Evolutionary conservation across 2,329 filamentous ascomycete species (phyloP), one percentile per base, ranked within the genome.

Genomic region (Orbilia javanica): DNA sequence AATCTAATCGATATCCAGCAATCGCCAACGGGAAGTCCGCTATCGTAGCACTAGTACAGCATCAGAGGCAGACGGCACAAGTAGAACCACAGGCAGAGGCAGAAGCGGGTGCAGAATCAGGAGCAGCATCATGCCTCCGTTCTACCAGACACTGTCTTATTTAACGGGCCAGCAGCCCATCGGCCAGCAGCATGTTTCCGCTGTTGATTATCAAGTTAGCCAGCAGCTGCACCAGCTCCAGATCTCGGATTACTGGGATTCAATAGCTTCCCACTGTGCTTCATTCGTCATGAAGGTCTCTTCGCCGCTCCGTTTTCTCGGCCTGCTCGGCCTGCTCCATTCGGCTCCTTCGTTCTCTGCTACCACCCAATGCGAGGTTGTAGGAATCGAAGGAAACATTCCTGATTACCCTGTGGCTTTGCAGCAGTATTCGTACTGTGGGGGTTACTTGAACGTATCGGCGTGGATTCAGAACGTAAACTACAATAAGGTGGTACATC

Each of bases 401-500:
- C 73, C 73, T n/a, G 20, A 29, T 53, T 77, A 77, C 39, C 73
- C 73, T n/a, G 60, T 77, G n/a, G 73, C 73, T 42, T 29, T 77
- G 57, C 66, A 77, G 34, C 48, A 77, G 25, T 77, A 77, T 50
- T 77, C 73, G 10, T 77, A 77, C 52, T 77, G 73, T 52, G 66
- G 66, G 15, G 73, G 73, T 7, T 77, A 77, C 29, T 50, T 77
- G 44, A 77, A 77, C n/a, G 66, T 77, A 3, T 71, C 73, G 11
- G 73, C 48, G 0, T 77, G 73, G 73, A 36, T 77, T 27, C 73
- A 77, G 62, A 77, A 77, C 46, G 50, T 77, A 2, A 71, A 77
- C 25, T 77, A 77, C 39, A 71, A 77, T 57, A 77, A 77, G 34
- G 66, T 71, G 15, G 62, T 77, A 63, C 57, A 77, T 62, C 42